Evolutionary conservation across 2,329 filamentous ascomycete species (phyloP).

Genomic region (Lasiodiplodia sp.): DNA sequence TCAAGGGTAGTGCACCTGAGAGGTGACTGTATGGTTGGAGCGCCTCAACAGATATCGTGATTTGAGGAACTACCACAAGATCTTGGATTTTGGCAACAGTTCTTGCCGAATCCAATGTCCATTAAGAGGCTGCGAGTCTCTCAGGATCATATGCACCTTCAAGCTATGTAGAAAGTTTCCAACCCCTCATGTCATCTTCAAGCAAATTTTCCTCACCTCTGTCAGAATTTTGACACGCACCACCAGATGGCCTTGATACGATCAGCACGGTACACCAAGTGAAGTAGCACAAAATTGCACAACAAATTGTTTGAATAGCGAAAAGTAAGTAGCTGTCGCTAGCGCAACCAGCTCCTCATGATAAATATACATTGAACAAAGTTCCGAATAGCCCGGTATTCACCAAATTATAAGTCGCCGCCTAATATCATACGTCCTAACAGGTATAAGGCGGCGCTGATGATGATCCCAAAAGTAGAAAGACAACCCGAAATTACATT

Average conservation of each 20-base stretch:
- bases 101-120: not conserved
- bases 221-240: not conserved
- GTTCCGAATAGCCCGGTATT: not conserved
- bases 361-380: constrained; percentile 18
- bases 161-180: not conserved
- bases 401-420: constrained; percentile 15
- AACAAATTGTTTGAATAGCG: not conserved
- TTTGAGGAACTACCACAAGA: not conserved
- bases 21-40: no score
- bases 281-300: not conserved
- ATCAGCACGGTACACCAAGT: not conserved
- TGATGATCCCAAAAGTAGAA: not conserved
- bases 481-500: not conserved
- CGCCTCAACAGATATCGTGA: not conserved
- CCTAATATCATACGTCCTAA: not conserved
- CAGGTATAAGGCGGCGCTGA: not conserved
- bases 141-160: not conserved
- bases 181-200: not conserved
- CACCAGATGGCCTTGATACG: not conserved
- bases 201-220: not conserved
- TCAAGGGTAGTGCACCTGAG: not conserved
- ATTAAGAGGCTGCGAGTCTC: not conserved
- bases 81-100: not conserved
- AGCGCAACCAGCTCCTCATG: not conserved
- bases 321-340: not conserved